These are phyloP conservation scores for Hygrophila difformis DNA, from an alignment of 257 asterid species.

Conservation along the genomic window DNA sequence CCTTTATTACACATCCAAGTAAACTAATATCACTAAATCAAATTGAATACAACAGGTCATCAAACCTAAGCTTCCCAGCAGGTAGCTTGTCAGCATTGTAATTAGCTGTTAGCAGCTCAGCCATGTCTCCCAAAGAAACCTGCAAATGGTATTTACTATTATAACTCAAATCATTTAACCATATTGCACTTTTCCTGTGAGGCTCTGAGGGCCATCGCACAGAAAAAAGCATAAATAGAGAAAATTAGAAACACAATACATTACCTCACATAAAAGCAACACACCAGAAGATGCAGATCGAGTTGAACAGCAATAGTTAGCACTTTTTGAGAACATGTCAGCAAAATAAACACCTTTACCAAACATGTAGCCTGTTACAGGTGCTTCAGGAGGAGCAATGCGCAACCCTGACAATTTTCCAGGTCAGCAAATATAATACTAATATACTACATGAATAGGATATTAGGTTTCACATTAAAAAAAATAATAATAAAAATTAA, in stretches of 20 bases:
- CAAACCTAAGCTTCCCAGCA: conserved; percentile 75
- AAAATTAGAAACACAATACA: too few relatives aligned
- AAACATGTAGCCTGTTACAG: conserved; percentile 89
- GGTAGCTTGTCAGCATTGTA: conserved; percentile 76
- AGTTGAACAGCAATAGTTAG: conserved; percentile 68
- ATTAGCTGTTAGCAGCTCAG: conserved; percentile 51
- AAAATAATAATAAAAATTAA: too few relatives aligned
- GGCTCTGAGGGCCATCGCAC: too few relatives aligned
- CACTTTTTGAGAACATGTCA: conserved; percentile 98
- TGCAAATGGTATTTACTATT: conserved; percentile 16
- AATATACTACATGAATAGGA: too few relatives aligned
- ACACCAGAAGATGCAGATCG: conserved; percentile 44
- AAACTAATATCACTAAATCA: too few relatives aligned
- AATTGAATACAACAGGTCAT: not conserved
- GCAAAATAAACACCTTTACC: conserved; percentile 98
- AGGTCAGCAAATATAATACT: too few relatives aligned
- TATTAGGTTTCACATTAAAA: too few relatives aligned
- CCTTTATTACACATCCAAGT: not conserved
- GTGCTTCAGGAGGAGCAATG: conserved; percentile 99
- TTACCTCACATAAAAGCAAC: conserved; percentile 86
- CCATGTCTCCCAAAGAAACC: conserved; percentile 98
- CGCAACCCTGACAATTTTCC: conserved; percentile 56
- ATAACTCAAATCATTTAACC: too few relatives aligned
- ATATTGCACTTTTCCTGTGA: too few relatives aligned
- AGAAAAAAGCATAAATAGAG: too few relatives aligned